Evolutionary conservation across 805 yeast species (phyloP).

Genomic region (Dipodascopsis uninucleata): DNA sequence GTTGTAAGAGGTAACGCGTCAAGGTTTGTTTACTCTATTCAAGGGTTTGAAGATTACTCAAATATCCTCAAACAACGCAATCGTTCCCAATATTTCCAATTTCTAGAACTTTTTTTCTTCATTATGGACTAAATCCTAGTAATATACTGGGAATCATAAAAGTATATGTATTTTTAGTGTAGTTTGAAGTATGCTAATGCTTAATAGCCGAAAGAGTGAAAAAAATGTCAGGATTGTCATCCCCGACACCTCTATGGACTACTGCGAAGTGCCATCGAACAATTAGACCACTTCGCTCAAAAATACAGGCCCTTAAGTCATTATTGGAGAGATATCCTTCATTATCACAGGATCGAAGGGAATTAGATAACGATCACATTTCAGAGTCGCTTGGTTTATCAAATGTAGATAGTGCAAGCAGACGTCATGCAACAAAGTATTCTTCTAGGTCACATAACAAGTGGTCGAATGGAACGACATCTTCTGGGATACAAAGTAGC

Average conservation of each 20-base stretch:
- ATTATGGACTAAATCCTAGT: no score
- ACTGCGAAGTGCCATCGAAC: conserved; percentile 23
- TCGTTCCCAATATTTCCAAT: no score
- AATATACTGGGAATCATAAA: no score
- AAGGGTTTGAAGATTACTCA: no score
- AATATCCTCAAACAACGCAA: no score
- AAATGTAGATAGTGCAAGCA: background rate
- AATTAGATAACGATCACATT: background rate
- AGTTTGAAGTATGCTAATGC: no score
- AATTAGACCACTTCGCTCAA: conserved; percentile 19
- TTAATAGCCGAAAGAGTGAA: no score
- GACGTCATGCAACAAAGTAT: background rate
- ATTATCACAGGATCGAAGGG: background rate
- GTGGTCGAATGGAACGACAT: background rate
- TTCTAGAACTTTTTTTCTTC: no score
- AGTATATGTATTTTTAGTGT: no score
- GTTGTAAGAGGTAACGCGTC: no score
- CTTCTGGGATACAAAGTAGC: no score
- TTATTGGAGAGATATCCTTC: conserved; percentile 21
- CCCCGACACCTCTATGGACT: conserved; percentile 14
- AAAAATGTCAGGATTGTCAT: conserved; percentile 1
- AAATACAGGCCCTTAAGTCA: conserved; percentile 10
- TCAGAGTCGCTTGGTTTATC: background rate
- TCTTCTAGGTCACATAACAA: background rate
- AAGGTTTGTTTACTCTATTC: no score